Evolutionary conservation across 768 basidiomycete species (phyloP).

Genomic region (Panellus pusillus): DNA sequence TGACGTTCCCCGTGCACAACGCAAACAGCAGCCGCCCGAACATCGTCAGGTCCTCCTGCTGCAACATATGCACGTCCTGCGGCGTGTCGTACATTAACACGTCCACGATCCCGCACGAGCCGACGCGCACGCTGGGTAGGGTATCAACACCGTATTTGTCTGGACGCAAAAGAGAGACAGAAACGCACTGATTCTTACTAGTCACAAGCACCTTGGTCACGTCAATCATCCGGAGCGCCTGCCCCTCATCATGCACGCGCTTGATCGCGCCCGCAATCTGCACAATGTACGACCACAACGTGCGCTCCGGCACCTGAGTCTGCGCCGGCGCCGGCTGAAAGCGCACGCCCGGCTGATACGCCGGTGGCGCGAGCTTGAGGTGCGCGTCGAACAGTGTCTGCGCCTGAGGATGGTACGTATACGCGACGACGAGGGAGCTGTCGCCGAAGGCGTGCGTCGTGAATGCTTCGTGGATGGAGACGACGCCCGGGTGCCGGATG

Average conservation of each 20-base stretch:
- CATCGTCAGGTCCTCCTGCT: conserved; percentile 88
- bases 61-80: conserved; percentile 55
- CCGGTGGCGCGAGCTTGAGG: conserved; percentile 54
- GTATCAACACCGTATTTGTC: background rate
- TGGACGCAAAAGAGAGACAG: conserved; percentile 25
- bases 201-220: conserved; percentile 85
- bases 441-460: conserved; percentile 92
- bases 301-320: conserved; percentile 64
- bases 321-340: conserved; percentile 25
- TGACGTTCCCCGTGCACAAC: conserved; percentile 69
- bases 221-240: conserved; percentile 83
- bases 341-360: conserved; percentile 26
- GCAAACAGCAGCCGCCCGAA: conserved; percentile 84
- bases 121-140: conserved; percentile 67
- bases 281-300: conserved; percentile 89
- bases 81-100: conserved; percentile 75
- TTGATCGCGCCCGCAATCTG: conserved; percentile 90
- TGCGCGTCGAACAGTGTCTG: conserved; percentile 81
- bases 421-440: conserved; percentile 88
- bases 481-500: conserved; percentile 83
- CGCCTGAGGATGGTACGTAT: conserved; percentile 84
- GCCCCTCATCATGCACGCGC: conserved; percentile 76
- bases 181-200: conserved; percentile 76
- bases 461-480: conserved; percentile 87
- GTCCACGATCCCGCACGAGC: conserved; percentile 86